Percentiles rank a stretch among this genome's conserved stretches.
Conservation (phyloP, 2,329 filamentous ascomycete species). For the Clonostachys rosea region DNA sequence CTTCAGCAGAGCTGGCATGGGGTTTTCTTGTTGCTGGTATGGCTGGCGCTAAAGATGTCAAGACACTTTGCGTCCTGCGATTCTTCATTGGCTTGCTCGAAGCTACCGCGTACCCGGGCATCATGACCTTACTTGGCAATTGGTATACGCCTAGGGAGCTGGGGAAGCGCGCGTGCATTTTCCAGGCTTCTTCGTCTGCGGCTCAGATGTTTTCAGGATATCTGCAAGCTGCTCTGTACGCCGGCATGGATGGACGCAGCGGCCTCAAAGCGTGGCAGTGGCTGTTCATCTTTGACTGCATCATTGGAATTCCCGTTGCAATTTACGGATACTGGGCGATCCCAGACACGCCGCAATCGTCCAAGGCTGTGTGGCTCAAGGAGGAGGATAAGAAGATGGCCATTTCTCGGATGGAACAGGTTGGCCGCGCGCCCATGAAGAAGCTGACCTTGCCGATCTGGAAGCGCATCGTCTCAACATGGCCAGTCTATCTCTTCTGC, state of each 20-base stretch:
- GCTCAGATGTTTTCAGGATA: constrained; percentile 36
- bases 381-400: constrained; percentile 16
- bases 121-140: constrained; percentile 26
- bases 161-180: constrained; percentile 31
- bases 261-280: constrained; percentile 36
- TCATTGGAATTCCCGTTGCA: constrained; percentile 22
- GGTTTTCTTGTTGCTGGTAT: constrained; percentile 23
- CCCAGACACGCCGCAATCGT: constrained; percentile 19
- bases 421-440: constrained; percentile 20
- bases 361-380: constrained; percentile 19
- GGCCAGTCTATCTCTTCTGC: constrained; percentile 23
- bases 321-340: constrained; percentile 23
- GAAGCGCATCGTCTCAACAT: constrained; percentile 18
- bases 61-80: constrained; percentile 25
- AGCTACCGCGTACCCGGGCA: constrained; percentile 24
- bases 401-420: constrained; percentile 17
- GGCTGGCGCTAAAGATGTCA: constrained; percentile 24
- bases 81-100: constrained; percentile 32
- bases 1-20: constrained; percentile 21
- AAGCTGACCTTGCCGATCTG: constrained; percentile 18
- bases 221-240: constrained; percentile 33
- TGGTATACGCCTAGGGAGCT: constrained; percentile 35
- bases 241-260: constrained; percentile 25
- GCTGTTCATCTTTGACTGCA: constrained; percentile 34
- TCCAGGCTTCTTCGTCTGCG: constrained; percentile 26